Evolutionary conservation across 768 basidiomycete species (phyloP).

Genomic region (Exidia glandulosa): DNA sequence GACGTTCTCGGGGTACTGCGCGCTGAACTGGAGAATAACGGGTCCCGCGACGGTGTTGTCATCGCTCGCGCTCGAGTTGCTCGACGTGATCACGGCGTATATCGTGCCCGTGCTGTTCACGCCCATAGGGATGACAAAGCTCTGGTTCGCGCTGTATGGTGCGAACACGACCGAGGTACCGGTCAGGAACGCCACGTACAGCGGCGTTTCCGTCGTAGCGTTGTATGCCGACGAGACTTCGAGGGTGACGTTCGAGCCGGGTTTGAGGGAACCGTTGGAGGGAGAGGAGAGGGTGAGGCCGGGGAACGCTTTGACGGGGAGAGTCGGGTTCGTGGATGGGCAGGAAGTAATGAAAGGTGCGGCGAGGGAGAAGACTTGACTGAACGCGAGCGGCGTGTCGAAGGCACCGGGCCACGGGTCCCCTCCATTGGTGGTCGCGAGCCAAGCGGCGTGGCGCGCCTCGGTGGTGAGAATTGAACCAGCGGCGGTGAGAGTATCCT

Average conservation of each 20-base stretch:
- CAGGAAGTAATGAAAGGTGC: constrained; percentile 24
- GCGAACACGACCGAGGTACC: constrained; percentile 34
- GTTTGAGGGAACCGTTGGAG: constrained; percentile 8
- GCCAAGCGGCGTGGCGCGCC: constrained; percentile 52
- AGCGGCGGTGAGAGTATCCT: constrained; percentile 38
- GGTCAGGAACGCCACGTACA: constrained; percentile 39
- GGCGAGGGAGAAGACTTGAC: constrained; percentile 21
- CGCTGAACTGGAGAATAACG: constrained; percentile 32
- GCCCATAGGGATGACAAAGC: constrained; percentile 30
- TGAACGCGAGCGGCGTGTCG: constrained; percentile 36
- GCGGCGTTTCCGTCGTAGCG: constrained; percentile 3
- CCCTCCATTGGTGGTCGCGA: constrained; percentile 32
- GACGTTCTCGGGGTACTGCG: constrained; percentile 32
- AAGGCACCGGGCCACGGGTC: constrained; percentile 50
- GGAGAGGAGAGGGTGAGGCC: constrained; percentile 20
- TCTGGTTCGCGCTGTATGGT: constrained; percentile 17
- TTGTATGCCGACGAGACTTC: constrained; percentile 11
- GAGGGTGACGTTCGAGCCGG: constrained; percentile 18
- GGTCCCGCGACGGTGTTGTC: constrained; percentile 48
- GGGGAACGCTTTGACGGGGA: constrained; percentile 31
- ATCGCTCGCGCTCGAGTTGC: constrained; percentile 28
- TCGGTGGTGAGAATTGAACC: constrained; percentile 48
- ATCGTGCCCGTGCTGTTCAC: constrained; percentile 31
- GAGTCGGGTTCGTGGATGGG: constrained; percentile 25
- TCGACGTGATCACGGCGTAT: constrained; percentile 38